Evolutionary conservation across 2,329 filamentous ascomycete species (phyloP).

Genomic region (Xylariaceae sp.): DNA sequence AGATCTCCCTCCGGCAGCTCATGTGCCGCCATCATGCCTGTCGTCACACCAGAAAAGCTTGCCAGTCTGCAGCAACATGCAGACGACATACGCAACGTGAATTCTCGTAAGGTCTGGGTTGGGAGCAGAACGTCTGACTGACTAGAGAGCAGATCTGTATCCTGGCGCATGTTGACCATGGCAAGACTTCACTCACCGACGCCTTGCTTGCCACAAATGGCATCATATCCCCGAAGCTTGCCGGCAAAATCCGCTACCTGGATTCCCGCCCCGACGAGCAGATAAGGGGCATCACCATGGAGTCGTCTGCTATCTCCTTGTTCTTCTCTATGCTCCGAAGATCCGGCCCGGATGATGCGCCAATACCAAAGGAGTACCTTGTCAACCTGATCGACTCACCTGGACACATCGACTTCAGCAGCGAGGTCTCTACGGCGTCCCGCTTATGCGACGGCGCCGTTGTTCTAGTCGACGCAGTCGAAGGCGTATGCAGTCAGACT

Average conservation of each 20-base stretch:
- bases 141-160: constrained; percentile 70
- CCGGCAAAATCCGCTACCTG: constrained; percentile 95
- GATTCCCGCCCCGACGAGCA: constrained; percentile 96
- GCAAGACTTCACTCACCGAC: constrained; percentile 95
- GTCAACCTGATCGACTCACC: constrained; percentile 98
- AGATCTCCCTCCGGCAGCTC: no score
- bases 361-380: constrained; percentile 79
- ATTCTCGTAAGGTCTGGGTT: no score
- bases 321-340: constrained; percentile 88
- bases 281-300: constrained; percentile 97
- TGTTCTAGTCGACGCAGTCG: constrained; percentile 90
- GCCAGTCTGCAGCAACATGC: constrained; percentile 81
- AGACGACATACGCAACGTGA: constrained; percentile 86
- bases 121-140: no score
- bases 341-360: constrained; percentile 56
- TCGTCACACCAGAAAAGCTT: constrained; percentile 85
- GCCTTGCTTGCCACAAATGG: constrained; percentile 96
- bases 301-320: constrained; percentile 94
- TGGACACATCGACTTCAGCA: constrained; percentile 97
- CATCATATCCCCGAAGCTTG: constrained; percentile 96
- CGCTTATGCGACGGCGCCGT: constrained; percentile 90
- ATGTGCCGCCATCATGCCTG: constrained; percentile 61
- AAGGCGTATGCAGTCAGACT: constrained; percentile 97
- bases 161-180: constrained; percentile 93
- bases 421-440: constrained; percentile 93